phyloP scores from a whole-genome alignment of 1,139 yeast genomes.

The Komagataea norvegica region DNA sequence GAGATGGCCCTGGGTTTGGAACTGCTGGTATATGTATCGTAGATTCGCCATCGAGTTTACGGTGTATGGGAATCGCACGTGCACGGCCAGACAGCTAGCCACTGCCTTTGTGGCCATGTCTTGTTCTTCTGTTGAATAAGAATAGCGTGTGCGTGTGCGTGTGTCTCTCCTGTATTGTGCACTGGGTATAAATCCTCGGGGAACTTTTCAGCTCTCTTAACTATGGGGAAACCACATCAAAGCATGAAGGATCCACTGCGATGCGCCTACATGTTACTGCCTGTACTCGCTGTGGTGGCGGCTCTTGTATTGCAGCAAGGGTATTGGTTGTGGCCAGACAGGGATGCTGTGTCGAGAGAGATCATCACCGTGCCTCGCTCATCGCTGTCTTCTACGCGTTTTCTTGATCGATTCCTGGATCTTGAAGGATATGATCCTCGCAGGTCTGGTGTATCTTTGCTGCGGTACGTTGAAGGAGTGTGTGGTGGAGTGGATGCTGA shows the following conservation, averaged over 20 bases:
- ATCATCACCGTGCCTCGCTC: conserved; percentile 4
- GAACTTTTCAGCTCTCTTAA: no score
- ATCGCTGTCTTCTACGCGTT: no score
- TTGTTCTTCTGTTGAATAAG: neutral
- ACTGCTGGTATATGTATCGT: conserved; percentile 13
- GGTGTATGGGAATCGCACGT: conserved; percentile 14
- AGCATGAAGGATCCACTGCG: no score
- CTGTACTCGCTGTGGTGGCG: no score
- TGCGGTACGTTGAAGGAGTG: conserved; percentile 6
- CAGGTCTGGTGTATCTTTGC: conserved; percentile 10
- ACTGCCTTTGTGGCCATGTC: conserved; percentile 2
- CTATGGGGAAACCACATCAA: no score
- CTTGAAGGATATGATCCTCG: conserved; percentile 12
- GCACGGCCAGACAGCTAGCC: conserved; percentile 13
- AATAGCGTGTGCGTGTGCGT: neutral
- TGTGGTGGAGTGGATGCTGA: neutral
- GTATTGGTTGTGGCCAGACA: no score
- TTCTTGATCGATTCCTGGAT: conserved; percentile 2
- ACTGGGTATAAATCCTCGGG: no score
- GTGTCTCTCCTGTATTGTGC: neutral
- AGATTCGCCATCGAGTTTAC: conserved; percentile 9
- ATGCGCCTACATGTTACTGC: no score
- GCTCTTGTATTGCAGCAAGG: no score
- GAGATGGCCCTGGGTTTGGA: conserved; percentile 12
- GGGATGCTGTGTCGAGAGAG: neutral